Percentiles rank a stretch among this genome's conserved stretches.
These are phyloP conservation scores for Dactylorhiza incarnata DNA, from an alignment of 106 monocot genomes.

Conservation along the genomic window DNA sequence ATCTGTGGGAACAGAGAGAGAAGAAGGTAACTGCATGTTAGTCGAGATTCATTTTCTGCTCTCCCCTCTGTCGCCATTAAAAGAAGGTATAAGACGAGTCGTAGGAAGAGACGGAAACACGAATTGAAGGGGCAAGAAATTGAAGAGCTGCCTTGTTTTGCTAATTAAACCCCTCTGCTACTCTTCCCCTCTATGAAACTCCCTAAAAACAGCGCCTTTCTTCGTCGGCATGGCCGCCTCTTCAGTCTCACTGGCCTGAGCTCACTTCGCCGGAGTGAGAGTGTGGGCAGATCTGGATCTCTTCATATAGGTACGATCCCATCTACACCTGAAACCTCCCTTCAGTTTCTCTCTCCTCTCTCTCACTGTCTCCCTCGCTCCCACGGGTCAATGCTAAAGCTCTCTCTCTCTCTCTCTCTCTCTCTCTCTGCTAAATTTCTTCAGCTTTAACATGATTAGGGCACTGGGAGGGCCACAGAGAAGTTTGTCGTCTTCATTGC, in stretches of 20 bases:
- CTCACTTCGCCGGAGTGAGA: background rate
- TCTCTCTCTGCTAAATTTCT: slow-evolving; percentile 2
- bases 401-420: background rate
- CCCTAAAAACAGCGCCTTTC: background rate
- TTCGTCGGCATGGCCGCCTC: background rate
- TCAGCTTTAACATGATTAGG: slow-evolving; percentile 1
- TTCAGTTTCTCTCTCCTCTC: background rate
- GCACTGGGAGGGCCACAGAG: background rate
- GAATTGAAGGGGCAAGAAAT: background rate
- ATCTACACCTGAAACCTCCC: background rate
- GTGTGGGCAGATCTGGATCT: background rate
- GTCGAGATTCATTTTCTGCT: too few relatives aligned
- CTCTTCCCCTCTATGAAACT: background rate
- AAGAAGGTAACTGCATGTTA: background rate
- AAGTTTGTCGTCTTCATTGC: background rate
- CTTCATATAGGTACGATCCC: slow-evolving; percentile 1
- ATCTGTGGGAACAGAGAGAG: background rate
- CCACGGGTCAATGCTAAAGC: background rate
- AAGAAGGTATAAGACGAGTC: too few relatives aligned
- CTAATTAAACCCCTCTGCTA: background rate
- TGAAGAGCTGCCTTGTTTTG: background rate
- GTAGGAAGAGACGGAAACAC: too few relatives aligned
- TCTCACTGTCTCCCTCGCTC: background rate
- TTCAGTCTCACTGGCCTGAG: background rate
- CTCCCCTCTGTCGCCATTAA: too few relatives aligned